Evolutionary conservation across 768 basidiomycete species (phyloP).

Genomic region (Amanita thiersii): DNA sequence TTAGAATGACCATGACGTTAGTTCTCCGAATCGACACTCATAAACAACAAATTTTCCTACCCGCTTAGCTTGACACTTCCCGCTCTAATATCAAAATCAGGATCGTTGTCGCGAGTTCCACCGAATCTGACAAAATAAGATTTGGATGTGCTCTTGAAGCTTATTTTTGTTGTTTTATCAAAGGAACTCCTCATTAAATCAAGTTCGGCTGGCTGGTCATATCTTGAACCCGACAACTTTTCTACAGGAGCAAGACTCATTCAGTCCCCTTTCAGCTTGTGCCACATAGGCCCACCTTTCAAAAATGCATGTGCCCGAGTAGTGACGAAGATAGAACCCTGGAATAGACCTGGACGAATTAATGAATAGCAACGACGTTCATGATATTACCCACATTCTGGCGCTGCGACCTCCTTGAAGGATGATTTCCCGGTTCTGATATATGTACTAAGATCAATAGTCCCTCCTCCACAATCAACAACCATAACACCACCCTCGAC

Average conservation of each 20-base stretch:
- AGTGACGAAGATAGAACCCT: background rate
- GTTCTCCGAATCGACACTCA: too few relatives aligned
- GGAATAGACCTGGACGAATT: background rate
- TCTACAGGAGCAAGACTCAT: background rate
- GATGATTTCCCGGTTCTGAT: conserved; percentile 13
- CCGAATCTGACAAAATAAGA: conserved; percentile 1
- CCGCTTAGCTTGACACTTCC: too few relatives aligned
- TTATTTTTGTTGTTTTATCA: conserved; percentile 3
- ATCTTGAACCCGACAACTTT: background rate
- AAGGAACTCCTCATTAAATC: conserved; percentile 3
- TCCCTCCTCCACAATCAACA: conserved; percentile 37
- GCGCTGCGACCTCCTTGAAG: conserved; percentile 25
- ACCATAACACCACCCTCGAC: conserved; percentile 26
- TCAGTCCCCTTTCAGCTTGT: background rate
- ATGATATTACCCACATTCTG: conserved; percentile 9
- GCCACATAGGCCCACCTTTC: background rate
- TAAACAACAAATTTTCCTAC: too few relatives aligned
- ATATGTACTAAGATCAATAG: conserved; percentile 35
- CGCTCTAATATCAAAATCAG: too few relatives aligned
- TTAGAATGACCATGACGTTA: too few relatives aligned
- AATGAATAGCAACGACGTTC: background rate
- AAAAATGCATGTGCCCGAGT: too few relatives aligned
- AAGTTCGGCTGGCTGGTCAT: background rate
- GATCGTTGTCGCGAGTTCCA: too few relatives aligned
- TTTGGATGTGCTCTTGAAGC: background rate